phyloP scores from a whole-genome alignment of 2,329 filamentous ascomycete genomes.

The Diaporthe sp. region DNA sequence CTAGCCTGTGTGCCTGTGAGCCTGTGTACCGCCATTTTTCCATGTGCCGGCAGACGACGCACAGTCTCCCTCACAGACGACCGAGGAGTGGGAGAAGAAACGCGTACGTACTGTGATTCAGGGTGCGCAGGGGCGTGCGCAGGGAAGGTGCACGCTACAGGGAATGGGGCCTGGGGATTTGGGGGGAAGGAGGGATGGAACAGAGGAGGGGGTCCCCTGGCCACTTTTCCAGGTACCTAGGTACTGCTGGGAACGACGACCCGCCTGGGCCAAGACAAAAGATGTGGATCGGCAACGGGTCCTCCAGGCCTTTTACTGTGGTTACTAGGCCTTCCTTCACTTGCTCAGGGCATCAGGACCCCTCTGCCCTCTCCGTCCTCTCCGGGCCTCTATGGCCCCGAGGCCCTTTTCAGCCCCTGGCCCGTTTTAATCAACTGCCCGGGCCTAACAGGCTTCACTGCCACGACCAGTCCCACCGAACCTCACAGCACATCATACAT shows the following conservation, averaged over 20 bases:
- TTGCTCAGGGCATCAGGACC: not conserved
- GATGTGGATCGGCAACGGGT: constrained; percentile 24
- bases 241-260: constrained; percentile 13
- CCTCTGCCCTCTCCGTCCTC: not conserved
- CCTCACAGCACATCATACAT: constrained; percentile 2
- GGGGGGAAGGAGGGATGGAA: not conserved
- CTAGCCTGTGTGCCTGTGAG: no score
- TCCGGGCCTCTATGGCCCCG: not conserved
- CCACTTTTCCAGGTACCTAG: no score
- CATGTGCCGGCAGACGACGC: not conserved
- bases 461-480: constrained; percentile 7
- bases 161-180: constrained; percentile 9
- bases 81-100: not conserved
- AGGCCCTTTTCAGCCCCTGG: not conserved
- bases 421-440: constrained; percentile 16
- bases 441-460: not conserved
- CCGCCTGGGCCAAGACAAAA: constrained; percentile 15
- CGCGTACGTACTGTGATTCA: constrained; percentile 2
- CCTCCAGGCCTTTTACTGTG: constrained; percentile 2
- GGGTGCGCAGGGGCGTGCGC: constrained; percentile 13
- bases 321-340: not conserved
- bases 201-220: not conserved
- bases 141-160: constrained; percentile 1
- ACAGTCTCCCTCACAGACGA: not conserved
- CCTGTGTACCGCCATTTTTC: not conserved